phyloP scores from a whole-genome alignment of 2,329 filamentous ascomycete species.

The Colletotrichum kahawae region DNA sequence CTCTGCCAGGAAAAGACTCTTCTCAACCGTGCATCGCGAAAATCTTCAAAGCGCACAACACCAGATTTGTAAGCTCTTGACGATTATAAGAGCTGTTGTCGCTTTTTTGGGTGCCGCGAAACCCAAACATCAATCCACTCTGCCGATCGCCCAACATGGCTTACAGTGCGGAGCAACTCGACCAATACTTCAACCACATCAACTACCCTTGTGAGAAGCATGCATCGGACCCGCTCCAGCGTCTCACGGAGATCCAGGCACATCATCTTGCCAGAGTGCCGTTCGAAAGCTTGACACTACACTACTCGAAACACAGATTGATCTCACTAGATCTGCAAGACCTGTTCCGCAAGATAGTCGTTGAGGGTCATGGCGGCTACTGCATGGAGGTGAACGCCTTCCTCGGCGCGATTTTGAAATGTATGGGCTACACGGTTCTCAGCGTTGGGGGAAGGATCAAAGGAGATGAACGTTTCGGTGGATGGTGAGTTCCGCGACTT shows the following conservation, averaged over 20 bases:
- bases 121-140: neutral
- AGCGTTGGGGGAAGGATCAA: conserved; percentile 46
- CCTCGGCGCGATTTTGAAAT: conserved; percentile 52
- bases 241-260: conserved; percentile 35
- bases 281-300: conserved; percentile 59
- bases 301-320: conserved; percentile 47
- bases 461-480: conserved; percentile 25
- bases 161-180: conserved; percentile 33
- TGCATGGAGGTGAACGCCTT: conserved; percentile 55
- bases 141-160: neutral
- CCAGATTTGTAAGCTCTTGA: neutral
- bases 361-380: conserved; percentile 53
- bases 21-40: neutral
- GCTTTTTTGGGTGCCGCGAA: neutral
- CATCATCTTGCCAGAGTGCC: conserved; percentile 55
- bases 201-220: conserved; percentile 26
- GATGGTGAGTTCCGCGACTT: conserved; percentile 15
- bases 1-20: neutral
- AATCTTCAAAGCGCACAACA: neutral
- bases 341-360: conserved; percentile 51
- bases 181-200: conserved; percentile 34
- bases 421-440: conserved; percentile 54
- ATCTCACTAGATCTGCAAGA: conserved; percentile 43
- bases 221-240: conserved; percentile 28
- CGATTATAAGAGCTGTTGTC: neutral